Conservation (phyloP, 23 red algal genomes). For the Gracilaria domingensis region DNA sequence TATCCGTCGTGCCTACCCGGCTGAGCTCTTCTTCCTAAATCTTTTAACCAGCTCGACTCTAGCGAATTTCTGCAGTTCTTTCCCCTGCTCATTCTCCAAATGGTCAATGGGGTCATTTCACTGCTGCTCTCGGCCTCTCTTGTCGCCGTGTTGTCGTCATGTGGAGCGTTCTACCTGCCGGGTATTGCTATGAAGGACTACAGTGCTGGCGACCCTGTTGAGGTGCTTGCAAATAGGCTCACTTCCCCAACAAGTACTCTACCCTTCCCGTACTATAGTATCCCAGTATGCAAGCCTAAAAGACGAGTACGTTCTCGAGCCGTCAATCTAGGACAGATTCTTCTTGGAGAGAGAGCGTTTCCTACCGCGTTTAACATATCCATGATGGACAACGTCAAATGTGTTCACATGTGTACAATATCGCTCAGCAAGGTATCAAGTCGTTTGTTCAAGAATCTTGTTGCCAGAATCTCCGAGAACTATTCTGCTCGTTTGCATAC, state of each 20-base stretch:
- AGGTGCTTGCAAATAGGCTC: constrained; percentile 86
- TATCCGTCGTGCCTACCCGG: too few relatives aligned
- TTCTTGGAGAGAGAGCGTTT: constrained; percentile 86
- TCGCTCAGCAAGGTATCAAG: constrained; percentile 3
- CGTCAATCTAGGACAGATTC: constrained; percentile 93
- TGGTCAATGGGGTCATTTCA: not conserved
- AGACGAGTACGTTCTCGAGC: constrained; percentile 15
- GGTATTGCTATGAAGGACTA: constrained; percentile 94
- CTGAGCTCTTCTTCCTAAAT: too few relatives aligned
- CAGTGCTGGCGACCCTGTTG: constrained; percentile 54
- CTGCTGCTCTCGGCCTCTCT: not conserved
- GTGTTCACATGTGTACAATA: constrained; percentile 79
- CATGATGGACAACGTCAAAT: constrained; percentile 81
- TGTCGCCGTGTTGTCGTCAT: not conserved
- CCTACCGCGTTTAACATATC: constrained; percentile 79
- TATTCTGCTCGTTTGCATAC: constrained; percentile 85
- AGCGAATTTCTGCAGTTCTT: not conserved
- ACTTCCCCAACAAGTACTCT: constrained; percentile 84
- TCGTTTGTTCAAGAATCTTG: constrained; percentile 43
- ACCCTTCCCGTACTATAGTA: constrained; percentile 87
- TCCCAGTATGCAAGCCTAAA: constrained; percentile 80
- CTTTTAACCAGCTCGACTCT: too few relatives aligned
- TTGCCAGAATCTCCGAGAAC: constrained; percentile 70
- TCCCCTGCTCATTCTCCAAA: not conserved
- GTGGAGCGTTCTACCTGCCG: constrained; percentile 78